phyloP scores from a whole-genome alignment of 371 early-diverging fungal genomes.

The Mucor racemosus region DNA sequence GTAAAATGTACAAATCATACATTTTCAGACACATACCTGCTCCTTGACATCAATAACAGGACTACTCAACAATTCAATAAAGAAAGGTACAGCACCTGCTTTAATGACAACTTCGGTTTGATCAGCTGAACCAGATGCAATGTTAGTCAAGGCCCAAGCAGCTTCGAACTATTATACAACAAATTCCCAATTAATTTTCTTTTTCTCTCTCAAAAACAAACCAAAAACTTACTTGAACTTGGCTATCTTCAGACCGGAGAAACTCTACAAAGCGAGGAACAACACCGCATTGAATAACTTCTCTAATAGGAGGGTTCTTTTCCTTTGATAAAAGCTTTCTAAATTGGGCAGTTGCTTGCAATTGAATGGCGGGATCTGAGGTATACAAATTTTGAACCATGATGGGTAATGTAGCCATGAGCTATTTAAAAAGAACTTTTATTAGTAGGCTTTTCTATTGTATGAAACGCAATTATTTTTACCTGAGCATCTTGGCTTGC shows the following conservation, averaged over 20 bases:
- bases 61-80: constrained; percentile 90
- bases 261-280: constrained; percentile 97
- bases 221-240: constrained; percentile 79
- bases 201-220: background rate
- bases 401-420: constrained; percentile 64
- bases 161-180: constrained; percentile 87
- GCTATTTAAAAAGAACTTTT: constrained; percentile 22
- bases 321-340: constrained; percentile 97
- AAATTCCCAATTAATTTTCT: background rate
- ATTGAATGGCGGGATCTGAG: constrained; percentile 74
- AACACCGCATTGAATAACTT: constrained; percentile 94
- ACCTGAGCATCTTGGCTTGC: constrained; percentile 56
- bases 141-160: constrained; percentile 99
- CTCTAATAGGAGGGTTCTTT: constrained; percentile 97
- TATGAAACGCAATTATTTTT: constrained; percentile 9
- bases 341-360: constrained; percentile 87
- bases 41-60: constrained; percentile 92
- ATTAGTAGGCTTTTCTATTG: background rate
- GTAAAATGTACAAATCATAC: too few species aligned
- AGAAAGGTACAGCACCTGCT: constrained; percentile 89
- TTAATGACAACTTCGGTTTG: constrained; percentile 97
- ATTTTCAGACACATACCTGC: constrained; percentile 63
- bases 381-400: constrained; percentile 82
- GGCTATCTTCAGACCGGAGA: constrained; percentile 72
- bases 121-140: constrained; percentile 96